A percentile compares a stretch with the other conserved stretches of the same genome.
These are phyloP conservation scores for Carallia pectinifolia DNA, from an alignment of 345 rosid genomes.

Conservation along the genomic window DNA sequence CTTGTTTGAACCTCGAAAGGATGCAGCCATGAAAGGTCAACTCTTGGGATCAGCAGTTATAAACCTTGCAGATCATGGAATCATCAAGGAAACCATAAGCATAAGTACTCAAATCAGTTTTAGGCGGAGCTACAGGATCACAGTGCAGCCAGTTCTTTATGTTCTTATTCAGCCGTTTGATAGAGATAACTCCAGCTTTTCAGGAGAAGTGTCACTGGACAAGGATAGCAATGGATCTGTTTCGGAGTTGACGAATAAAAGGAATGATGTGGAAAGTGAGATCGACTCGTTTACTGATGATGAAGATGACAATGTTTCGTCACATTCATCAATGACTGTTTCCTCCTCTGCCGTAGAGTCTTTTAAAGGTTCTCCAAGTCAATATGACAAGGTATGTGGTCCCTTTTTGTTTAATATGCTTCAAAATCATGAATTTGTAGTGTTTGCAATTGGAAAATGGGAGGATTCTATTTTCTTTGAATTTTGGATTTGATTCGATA, in stretches of 20 bases:
- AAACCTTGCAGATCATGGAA: constrained; percentile 75
- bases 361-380: constrained; percentile 31
- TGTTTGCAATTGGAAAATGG: constrained; percentile 1
- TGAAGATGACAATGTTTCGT: constrained; percentile 52
- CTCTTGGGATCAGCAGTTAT: constrained; percentile 70
- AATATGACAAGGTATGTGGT: constrained; percentile 46
- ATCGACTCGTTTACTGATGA: constrained; percentile 77
- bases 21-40: constrained; percentile 64
- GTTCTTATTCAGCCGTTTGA: constrained; percentile 60
- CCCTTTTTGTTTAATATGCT: constrained; percentile 1
- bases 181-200: constrained; percentile 39
- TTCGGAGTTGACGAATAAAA: constrained; percentile 53
- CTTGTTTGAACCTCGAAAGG: constrained; percentile 65
- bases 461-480: neutral
- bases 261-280: constrained; percentile 52
- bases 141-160: constrained; percentile 50
- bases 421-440: neutral
- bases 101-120: constrained; percentile 66
- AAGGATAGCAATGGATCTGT: constrained; percentile 58
- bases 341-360: constrained; percentile 45
- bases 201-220: constrained; percentile 44
- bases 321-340: constrained; percentile 48
- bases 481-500: neutral
- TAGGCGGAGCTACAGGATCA: constrained; percentile 57
- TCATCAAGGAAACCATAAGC: constrained; percentile 48